Conservation (phyloP, 2,329 filamentous ascomycete species). For the Sclerotinia spermophila region DNA sequence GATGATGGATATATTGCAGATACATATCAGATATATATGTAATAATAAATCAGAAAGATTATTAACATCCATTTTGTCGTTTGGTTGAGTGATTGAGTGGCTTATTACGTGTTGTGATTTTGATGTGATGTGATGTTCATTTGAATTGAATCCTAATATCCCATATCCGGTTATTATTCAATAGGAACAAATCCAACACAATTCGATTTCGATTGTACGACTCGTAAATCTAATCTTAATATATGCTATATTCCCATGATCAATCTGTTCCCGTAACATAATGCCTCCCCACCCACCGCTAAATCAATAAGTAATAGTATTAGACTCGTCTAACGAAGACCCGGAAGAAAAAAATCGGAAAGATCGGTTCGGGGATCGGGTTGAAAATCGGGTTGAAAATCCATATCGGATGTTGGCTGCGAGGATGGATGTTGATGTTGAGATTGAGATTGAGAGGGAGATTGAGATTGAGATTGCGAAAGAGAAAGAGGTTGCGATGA, state of each 20-base stretch:
- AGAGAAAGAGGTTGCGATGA: background rate
- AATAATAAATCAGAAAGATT: slow-evolving; percentile 4
- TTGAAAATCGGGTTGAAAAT: background rate
- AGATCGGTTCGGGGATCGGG: background rate
- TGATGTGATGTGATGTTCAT: background rate
- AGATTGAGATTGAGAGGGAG: background rate
- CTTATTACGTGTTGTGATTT: background rate
- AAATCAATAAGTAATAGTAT: background rate
- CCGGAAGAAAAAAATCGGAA: background rate
- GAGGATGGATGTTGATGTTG: background rate
- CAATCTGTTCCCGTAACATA: no score
- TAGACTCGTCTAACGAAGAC: background rate
- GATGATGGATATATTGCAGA: background rate
- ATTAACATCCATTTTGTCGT: no score
- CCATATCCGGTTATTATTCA: background rate
- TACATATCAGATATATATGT: background rate
- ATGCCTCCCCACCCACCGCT: no score
- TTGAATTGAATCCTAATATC: background rate
- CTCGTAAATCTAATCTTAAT: no score
- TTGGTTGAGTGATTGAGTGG: background rate
- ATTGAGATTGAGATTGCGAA: background rate
- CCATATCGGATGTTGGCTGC: background rate
- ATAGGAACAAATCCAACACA: no score
- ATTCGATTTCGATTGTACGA: background rate
- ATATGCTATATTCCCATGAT: no score